Conservation (phyloP, 2,329 filamentous ascomycete species). For the Xylariaceae sp. region DNA sequence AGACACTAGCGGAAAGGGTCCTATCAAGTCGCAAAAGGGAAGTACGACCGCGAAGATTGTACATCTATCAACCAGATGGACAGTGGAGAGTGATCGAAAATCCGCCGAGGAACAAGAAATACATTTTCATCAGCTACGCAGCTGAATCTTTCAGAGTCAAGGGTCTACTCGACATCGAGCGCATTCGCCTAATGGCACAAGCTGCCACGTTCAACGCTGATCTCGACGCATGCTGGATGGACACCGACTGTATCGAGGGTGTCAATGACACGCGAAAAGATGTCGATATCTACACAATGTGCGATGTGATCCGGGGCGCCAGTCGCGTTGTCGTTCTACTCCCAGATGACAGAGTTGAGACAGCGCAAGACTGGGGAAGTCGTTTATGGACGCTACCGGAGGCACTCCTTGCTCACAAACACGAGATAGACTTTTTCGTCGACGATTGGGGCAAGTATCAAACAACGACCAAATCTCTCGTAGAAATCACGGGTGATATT, state of each 20-base stretch:
- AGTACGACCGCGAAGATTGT: slow-evolving; percentile 15
- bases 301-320: slow-evolving; percentile 22
- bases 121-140: slow-evolving; percentile 20
- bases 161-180: not conserved
- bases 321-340: slow-evolving; percentile 19
- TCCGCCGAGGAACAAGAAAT: slow-evolving; percentile 8
- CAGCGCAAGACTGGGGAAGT: slow-evolving; percentile 19
- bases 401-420: slow-evolving; percentile 18
- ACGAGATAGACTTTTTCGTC: slow-evolving; percentile 13
- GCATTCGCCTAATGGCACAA: slow-evolving; percentile 14
- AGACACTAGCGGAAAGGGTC: not conserved
- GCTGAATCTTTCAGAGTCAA: slow-evolving; percentile 8
- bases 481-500: slow-evolving; percentile 23
- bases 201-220: slow-evolving; percentile 8
- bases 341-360: slow-evolving; percentile 10
- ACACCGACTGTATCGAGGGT: slow-evolving; percentile 11
- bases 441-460: slow-evolving; percentile 3
- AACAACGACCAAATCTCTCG: slow-evolving; percentile 14
- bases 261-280: slow-evolving; percentile 9
- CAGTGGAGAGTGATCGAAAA: slow-evolving; percentile 12
- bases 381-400: slow-evolving; percentile 26
- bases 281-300: slow-evolving; percentile 24
- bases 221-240: slow-evolving; percentile 18
- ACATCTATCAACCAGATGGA: slow-evolving; percentile 9
- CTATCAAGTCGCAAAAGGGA: slow-evolving; percentile 9